Conservation (phyloP, 2,329 filamentous ascomycete species). For the Epichloe glyceriae region DNA sequence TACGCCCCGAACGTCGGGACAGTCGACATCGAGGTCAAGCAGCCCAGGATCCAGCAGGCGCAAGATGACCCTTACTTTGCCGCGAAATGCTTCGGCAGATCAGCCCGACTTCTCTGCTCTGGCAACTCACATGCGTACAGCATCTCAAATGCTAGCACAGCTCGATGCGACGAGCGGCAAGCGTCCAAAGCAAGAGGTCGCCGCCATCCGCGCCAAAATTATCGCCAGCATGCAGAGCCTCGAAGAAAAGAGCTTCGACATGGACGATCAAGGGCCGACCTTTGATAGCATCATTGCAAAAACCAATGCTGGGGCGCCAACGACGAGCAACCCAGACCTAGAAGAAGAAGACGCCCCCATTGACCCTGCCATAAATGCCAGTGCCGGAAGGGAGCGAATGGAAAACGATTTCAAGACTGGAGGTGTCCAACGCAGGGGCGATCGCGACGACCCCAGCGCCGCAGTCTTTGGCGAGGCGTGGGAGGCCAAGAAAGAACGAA, state of each 20-base stretch:
- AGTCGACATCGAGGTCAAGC: slow-evolving; percentile 52
- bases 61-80: slow-evolving; percentile 46
- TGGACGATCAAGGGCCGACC: slow-evolving; percentile 60
- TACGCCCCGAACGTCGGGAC: slow-evolving; percentile 58
- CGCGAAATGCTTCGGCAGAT: slow-evolving; percentile 43
- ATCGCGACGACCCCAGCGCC: slow-evolving; percentile 74
- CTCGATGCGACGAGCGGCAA: slow-evolving; percentile 71
- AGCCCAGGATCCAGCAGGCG: slow-evolving; percentile 47
- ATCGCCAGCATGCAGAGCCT: slow-evolving; percentile 83
- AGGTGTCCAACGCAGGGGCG: slow-evolving; percentile 66
- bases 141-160: slow-evolving; percentile 77
- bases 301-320: slow-evolving; percentile 37
- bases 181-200: slow-evolving; percentile 66
- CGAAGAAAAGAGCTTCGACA: slow-evolving; percentile 73
- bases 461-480: slow-evolving; percentile 80
- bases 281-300: slow-evolving; percentile 77
- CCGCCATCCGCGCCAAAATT: slow-evolving; percentile 72
- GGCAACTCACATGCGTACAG: slow-evolving; percentile 77
- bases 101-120: slow-evolving; percentile 72
- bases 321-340: slow-evolving; percentile 32
- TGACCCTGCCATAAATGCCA: slow-evolving; percentile 46
- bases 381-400: slow-evolving; percentile 70
- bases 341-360: slow-evolving; percentile 43
- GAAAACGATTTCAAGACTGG: slow-evolving; percentile 83
- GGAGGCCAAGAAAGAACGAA: slow-evolving; percentile 72